These are phyloP conservation scores for Babesia bigemina DNA, from an alignment of 169 alveolate genomes.

Conservation along the genomic window DNA sequence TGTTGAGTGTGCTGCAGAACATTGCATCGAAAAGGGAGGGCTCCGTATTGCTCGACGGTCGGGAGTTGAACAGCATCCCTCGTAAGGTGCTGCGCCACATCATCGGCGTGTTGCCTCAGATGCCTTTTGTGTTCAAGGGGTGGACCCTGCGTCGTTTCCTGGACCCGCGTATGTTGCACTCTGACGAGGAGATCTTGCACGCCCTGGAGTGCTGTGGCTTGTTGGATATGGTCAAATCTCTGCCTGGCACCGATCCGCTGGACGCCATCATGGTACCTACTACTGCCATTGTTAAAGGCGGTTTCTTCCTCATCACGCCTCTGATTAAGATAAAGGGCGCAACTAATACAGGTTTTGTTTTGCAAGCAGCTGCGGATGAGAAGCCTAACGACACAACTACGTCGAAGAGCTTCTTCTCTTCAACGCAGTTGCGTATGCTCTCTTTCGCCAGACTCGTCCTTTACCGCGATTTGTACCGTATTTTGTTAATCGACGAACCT, in stretches of 20 bases:
- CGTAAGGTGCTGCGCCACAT: conserved; percentile 32
- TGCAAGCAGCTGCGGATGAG: background rate
- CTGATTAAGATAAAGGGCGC: background rate
- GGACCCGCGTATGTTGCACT: conserved; percentile 61
- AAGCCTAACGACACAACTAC: background rate
- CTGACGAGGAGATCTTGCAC: conserved; percentile 36
- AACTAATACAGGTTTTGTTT: background rate
- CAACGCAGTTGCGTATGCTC: conserved; percentile 68
- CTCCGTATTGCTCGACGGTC: conserved; percentile 62
- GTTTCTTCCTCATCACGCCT: conserved; percentile 6
- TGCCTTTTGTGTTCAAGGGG: conserved; percentile 62
- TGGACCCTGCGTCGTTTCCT: conserved; percentile 66
- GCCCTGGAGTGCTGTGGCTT: conserved; percentile 64
- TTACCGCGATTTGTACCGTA: conserved; percentile 73
- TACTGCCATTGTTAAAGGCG: background rate
- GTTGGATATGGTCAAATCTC: conserved; percentile 33
- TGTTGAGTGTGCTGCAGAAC: conserved; percentile 39
- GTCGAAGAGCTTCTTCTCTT: conserved; percentile 3
- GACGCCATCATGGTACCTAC: conserved; percentile 43
- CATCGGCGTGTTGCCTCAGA: conserved; percentile 63
- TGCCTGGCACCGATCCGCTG: conserved; percentile 39
- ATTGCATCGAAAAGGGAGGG: conserved; percentile 39
- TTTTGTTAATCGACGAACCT: conserved; percentile 81
- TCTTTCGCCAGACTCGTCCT: conserved; percentile 75
- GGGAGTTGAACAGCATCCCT: conserved; percentile 49